These are phyloP conservation scores for Pythium scleroteichum DNA, from an alignment of 352 stramenopile genomes.

Conservation along the genomic window DNA sequence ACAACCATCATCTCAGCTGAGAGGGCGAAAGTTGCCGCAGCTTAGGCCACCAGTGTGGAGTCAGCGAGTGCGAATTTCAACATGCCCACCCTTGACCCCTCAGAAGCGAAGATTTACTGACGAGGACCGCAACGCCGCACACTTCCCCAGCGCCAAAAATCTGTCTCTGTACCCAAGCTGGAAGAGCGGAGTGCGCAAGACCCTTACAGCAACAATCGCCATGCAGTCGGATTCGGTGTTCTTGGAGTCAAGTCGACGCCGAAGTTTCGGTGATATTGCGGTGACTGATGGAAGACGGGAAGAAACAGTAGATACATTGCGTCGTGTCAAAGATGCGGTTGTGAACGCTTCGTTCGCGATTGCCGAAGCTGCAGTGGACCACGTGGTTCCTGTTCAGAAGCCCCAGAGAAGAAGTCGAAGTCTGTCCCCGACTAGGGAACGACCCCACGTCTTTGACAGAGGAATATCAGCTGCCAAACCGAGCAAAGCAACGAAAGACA, in stretches of 20 bases:
- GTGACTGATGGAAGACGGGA: slow-evolving; percentile 2
- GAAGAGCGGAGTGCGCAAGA: slow-evolving; percentile 59
- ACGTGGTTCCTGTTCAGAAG: slow-evolving; percentile 2
- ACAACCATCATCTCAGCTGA: slow-evolving; percentile 63
- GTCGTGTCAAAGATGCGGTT: slow-evolving; percentile 64
- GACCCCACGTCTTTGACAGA: slow-evolving; percentile 72
- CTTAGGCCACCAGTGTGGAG: slow-evolving; percentile 30
- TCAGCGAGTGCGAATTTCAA: background rate
- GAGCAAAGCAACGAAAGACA: slow-evolving; percentile 63
- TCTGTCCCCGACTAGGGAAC: slow-evolving; percentile 21
- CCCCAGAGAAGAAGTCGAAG: slow-evolving; percentile 12
- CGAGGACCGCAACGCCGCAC: slow-evolving; percentile 17
- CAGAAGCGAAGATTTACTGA: slow-evolving; percentile 41
- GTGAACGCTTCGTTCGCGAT: slow-evolving; percentile 57
- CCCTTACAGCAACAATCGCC: slow-evolving; percentile 20
- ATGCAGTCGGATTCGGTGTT: background rate
- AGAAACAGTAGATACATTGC: slow-evolving; percentile 12
- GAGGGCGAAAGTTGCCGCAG: slow-evolving; percentile 41
- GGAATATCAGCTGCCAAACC: slow-evolving; percentile 71
- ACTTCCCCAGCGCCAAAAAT: slow-evolving; percentile 31
- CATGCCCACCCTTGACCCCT: background rate
- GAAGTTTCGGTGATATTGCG: slow-evolving; percentile 16
- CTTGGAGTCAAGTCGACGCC: slow-evolving; percentile 10
- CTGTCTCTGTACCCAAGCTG: slow-evolving; percentile 61
- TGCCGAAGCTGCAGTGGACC: slow-evolving; percentile 35